Conservation (phyloP, 805 yeast species). For the Ogataea ramenticola region DNA sequence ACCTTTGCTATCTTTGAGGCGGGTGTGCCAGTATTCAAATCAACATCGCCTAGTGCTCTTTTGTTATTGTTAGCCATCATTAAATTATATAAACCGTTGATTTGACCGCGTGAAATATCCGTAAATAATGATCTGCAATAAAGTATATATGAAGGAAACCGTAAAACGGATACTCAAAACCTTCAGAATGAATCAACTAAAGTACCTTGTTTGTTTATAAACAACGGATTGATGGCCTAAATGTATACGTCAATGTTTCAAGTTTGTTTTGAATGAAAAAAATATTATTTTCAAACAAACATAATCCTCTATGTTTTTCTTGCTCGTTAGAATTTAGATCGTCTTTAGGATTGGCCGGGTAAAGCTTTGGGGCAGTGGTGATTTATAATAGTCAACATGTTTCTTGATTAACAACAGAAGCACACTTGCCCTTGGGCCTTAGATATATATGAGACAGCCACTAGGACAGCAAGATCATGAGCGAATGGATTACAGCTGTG, state of each 20-base stretch:
- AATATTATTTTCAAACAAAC: not conserved
- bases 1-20: not conserved
- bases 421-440: too few species aligned
- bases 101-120: too few species aligned
- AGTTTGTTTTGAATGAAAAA: not conserved
- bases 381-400: too few species aligned
- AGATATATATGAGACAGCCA: too few species aligned
- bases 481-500: not conserved
- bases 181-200: too few species aligned
- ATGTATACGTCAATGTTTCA: not conserved
- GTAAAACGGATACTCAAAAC: not conserved
- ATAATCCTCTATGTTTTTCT: too few species aligned
- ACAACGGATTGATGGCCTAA: not conserved
- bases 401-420: too few species aligned
- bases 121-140: not conserved
- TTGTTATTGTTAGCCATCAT: not conserved
- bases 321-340: not conserved
- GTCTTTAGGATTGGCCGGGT: not conserved
- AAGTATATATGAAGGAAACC: not conserved
- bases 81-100: not conserved
- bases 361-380: not conserved
- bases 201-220: too few species aligned
- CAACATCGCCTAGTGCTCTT: not conserved
- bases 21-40: not conserved
- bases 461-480: not conserved